Base-by-base conservation (phyloP, 1,284 basidiomycete species). In the Stereum hirsutum region DNA sequence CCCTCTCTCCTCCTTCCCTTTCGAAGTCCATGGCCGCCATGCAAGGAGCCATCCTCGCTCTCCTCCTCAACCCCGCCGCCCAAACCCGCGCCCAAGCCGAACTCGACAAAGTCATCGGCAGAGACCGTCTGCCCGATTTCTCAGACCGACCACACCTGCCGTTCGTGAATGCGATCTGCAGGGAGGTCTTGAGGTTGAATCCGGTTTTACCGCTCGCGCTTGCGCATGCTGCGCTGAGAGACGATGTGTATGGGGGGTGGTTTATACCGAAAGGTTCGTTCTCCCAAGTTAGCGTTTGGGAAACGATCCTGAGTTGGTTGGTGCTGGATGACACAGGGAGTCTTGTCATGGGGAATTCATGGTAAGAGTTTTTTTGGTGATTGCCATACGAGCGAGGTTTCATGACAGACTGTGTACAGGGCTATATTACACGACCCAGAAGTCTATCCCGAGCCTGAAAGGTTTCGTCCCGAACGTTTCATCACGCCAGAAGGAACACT, bases 1-100 rank as follows among this genome's bases (percentile, higher is more conserved):
- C n/a, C n/a, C 52, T 24, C 26, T 30, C 62, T 45, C 59, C 61
- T 3, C 54, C 55, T 3, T 55, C 60, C 6, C 46, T 59, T 3
- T 40, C 62, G 8, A 45, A 46, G 1, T 54, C 57, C 2, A 61
- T 63, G n/a, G n/a, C n/a, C n/a, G n/a, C n/a, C n/a, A n/a, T n/a
- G n/a, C n/a, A n/a, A n/a, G n/a, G n/a, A n/a, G n/a, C n/a, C 40
- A 17, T 46, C 28, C 36, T 46, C 6, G 45, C 45, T 5, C 42
- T 46, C 41, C 28, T 25, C 7, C 42, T 46, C 21, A 34, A 43
- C 42, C 45, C 45, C 4, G 45, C 42, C 12, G 42, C 43, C 10
- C 41, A 43, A 8, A 20, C n/a, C 5, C 39, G 31, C 27, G 45
- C 45, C 1, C 45, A 43, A 32, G 21, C 19, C 5, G 41, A 46